Percentiles rank a stretch among this genome's conserved stretches.
Evolutionary conservation across 2,329 filamentous ascomycete species (phyloP).

Genomic region (Xylaria sp.): DNA sequence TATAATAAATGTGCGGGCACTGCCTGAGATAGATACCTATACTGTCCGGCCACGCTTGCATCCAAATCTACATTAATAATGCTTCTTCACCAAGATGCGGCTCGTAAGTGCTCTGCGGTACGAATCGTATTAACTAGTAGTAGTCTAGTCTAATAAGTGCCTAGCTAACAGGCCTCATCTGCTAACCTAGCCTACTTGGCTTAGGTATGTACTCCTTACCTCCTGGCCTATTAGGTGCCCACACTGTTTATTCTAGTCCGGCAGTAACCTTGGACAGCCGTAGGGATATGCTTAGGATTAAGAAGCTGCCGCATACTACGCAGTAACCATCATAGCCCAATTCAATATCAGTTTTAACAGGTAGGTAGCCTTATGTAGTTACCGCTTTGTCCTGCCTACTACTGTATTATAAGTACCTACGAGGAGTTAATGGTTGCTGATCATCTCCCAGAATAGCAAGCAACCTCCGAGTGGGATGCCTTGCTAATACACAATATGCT

Average conservation of each 20-base stretch:
- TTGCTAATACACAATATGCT: conserved; percentile 6
- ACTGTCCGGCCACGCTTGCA: neutral
- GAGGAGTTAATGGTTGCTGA: conserved; percentile 15
- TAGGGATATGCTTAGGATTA: neutral
- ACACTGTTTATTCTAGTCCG: neutral
- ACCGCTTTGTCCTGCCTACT: neutral
- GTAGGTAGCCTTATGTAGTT: neutral
- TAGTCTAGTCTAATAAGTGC: neutral
- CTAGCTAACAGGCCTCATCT: neutral
- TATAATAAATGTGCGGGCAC: neutral
- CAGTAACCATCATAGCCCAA: neutral
- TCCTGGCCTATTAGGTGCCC: neutral
- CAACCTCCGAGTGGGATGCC: conserved; percentile 17
- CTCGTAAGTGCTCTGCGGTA: neutral
- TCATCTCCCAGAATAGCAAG: conserved; percentile 20
- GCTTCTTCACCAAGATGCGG: conserved; percentile 15
- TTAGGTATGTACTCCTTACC: neutral
- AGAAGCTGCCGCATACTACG: too few relatives aligned
- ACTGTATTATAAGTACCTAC: neutral
- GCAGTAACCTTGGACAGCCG: neutral
- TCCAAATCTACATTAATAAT: too few relatives aligned
- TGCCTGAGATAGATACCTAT: conserved; percentile 4
- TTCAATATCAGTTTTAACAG: neutral
- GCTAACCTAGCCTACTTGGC: neutral
- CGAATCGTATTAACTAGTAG: neutral